Conservation (phyloP, 164 flowering plant genomes). For the Cinnamomum micranthum region DNA sequence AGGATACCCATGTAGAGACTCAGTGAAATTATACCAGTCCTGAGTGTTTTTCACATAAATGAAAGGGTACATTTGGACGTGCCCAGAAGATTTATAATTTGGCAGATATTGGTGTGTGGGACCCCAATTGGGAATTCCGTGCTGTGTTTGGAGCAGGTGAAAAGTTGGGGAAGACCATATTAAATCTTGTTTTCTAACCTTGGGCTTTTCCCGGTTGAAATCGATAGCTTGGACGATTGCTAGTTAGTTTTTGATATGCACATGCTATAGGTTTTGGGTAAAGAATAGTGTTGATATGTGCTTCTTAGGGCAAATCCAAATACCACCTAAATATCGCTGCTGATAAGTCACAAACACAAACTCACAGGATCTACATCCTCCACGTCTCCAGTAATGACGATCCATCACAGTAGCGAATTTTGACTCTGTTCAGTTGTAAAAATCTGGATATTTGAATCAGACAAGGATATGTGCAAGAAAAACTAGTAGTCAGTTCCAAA, state of each 20-base stretch:
- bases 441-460: conserved; percentile 33
- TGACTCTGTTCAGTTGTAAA: conserved; percentile 66
- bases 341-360: conserved; percentile 6
- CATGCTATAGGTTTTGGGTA: not conserved
- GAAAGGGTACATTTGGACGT: no score
- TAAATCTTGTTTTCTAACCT: no score
- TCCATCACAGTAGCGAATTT: conserved; percentile 75
- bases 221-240: no score
- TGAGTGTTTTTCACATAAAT: no score
- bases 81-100: no score
- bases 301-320: not conserved
- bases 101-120: not conserved
- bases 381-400: conserved; percentile 72
- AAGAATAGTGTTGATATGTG: not conserved
- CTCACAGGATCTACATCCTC: conserved; percentile 30
- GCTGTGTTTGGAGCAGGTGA: not conserved
- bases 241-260: not conserved
- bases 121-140: not conserved
- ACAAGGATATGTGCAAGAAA: not conserved
- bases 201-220: no score
- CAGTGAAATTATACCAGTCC: not conserved
- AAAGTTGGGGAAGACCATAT: not conserved
- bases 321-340: not conserved
- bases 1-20: conserved; percentile 1
- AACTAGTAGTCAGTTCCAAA: not conserved